phyloP scores from a whole-genome alignment of 2,329 filamentous ascomycete genomes.

The Colletotrichum paranaense region DNA sequence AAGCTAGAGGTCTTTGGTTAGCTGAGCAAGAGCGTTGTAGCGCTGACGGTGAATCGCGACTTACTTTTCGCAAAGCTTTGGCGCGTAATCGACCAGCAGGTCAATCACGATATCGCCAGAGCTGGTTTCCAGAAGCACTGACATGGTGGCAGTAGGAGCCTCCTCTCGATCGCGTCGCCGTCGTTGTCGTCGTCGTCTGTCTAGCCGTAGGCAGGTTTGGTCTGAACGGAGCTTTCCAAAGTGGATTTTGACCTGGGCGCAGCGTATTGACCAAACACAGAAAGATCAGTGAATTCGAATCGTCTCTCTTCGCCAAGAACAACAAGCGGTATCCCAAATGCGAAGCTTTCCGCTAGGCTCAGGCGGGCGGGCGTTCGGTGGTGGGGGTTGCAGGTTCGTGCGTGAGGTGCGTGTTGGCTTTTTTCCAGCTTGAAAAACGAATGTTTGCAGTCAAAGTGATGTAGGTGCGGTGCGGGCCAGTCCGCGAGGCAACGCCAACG shows the following conservation, averaged over 20 bases:
- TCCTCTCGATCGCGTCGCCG: background rate
- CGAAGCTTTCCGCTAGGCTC: conserved; percentile 2
- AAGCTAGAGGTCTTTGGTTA: conserved; percentile 78
- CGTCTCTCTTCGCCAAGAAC: background rate
- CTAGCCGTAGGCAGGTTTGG: background rate
- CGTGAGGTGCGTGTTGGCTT: background rate
- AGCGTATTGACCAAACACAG: conserved; percentile 6
- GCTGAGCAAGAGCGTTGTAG: conserved; percentile 46
- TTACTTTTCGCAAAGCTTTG: conserved; percentile 95
- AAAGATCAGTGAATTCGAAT: background rate
- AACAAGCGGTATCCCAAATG: background rate
- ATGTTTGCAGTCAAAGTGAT: conserved; percentile 16
- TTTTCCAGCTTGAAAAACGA: background rate
- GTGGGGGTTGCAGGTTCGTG: background rate
- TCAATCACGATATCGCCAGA: conserved; percentile 96
- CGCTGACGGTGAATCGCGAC: conserved; percentile 46
- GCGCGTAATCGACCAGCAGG: conserved; percentile 87
- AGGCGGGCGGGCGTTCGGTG: background rate
- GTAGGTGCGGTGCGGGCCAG: background rate
- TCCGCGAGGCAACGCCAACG: conserved; percentile 10
- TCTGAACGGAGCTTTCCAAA: conserved; percentile 11
- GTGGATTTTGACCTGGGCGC: background rate
- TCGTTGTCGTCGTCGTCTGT: background rate
- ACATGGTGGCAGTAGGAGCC: conserved; percentile 68
- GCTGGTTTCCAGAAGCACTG: conserved; percentile 92